Percentiles rank a stretch among this genome's conserved stretches.
Evolutionary conservation across 1,284 basidiomycete species (phyloP).

Genomic region (Cryptococcus wingfieldii): DNA sequence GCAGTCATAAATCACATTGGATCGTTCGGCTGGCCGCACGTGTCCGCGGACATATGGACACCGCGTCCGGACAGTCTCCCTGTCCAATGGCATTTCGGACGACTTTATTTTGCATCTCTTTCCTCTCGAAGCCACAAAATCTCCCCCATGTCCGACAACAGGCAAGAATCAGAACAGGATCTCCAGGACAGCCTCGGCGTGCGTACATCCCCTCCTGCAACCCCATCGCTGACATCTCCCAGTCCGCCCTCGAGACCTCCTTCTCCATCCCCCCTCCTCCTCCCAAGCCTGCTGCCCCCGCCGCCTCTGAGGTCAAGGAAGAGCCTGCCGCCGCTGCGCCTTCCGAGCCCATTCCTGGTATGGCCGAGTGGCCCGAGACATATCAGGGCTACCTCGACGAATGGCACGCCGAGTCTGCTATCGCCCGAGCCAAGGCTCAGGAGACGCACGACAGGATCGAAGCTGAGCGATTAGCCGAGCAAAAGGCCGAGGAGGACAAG

Average conservation of each 20-base stretch:
- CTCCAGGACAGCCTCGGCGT: conserved; percentile 41
- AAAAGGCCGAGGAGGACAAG: conserved; percentile 20
- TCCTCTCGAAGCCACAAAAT: background rate
- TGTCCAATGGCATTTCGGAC: background rate
- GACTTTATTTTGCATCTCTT: no score
- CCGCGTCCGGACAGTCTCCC: background rate
- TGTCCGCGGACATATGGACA: no score
- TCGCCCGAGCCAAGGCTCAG: conserved; percentile 69
- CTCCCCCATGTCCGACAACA: conserved; percentile 36
- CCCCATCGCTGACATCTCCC: background rate
- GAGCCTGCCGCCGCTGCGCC: conserved; percentile 15
- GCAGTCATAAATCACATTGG: no score
- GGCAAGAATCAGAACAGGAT: conserved; percentile 28
- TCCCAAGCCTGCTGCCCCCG: conserved; percentile 13
- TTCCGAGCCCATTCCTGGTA: conserved; percentile 19
- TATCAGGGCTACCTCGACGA: conserved; percentile 65
- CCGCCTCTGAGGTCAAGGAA: conserved; percentile 1
- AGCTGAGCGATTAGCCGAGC: conserved; percentile 34
- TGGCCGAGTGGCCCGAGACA: conserved; percentile 56
- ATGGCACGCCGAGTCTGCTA: conserved; percentile 71
- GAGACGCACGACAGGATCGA: conserved; percentile 69
- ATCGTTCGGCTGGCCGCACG: no score
- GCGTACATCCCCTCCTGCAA: conserved; percentile 8
- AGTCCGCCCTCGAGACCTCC: conserved; percentile 45
- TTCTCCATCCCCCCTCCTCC: conserved; percentile 42